Evolutionary conservation across 2,329 filamentous ascomycete genomes (phyloP), one percentile per base, ranked within the genome.

Genomic region (Chaetomium sp.): DNA sequence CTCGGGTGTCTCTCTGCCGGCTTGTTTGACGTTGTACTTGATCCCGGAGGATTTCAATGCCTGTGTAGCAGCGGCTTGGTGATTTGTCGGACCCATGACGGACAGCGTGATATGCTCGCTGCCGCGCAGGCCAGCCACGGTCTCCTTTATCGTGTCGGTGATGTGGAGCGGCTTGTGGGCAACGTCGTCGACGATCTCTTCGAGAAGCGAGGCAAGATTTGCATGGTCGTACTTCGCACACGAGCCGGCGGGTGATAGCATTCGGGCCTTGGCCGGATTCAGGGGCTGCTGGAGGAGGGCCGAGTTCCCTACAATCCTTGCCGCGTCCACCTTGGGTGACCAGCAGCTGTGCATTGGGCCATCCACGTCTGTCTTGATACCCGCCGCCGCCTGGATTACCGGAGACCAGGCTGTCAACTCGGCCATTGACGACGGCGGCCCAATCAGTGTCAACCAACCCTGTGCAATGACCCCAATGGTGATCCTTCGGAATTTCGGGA

Each of bases 321-420:
- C 51, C 16, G 51, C 19, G 29, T 55, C 21, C 3, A 55, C 51
- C 16, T 33, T 55, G 27, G 51, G 51, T 1, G 51, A 55, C 51
- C 51, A 55, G 51, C 51, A 55, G 29, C 29, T 55, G n/a, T 55
- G 51, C 51, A 55, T 55, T 1, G 51, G 51, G n/a, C 51, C 51
- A 13, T 55, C 51, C 9, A 55, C 51, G 13, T 55, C 51, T 21
- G 51, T 55, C 12, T 21, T n/a, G n/a, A 55, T 25, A 21, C 27
- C 31, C 19, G 29, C 27, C 13, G 51, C 51, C 35, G 27, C 27
- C n/a, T 23, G 27, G n/a, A 55, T 55, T 35, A 33, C 51, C 1
- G 51, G 51, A 29, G 51, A 55, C 51, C 51, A 55, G 2, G 51
- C 9, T n/a, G 51, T 19, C n/a, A 55, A 23, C 51, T n/a, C 9